These are phyloP conservation scores for Metschnikowia reukaufii DNA, from an alignment of 805 yeast species.

Conservation along the genomic window DNA sequence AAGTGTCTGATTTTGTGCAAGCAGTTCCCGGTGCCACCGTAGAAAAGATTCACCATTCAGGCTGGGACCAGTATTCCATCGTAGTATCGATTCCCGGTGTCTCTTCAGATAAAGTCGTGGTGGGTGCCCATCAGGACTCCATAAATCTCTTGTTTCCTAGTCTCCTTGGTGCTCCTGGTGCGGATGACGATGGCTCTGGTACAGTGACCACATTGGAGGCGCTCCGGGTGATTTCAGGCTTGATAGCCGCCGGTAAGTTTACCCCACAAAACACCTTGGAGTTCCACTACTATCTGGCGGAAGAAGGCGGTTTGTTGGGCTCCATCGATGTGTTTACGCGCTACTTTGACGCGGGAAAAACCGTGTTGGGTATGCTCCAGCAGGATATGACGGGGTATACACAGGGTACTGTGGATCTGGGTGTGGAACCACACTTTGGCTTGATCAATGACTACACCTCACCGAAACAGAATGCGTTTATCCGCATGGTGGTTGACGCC, in stretches of 20 bases:
- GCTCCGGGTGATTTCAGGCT: slow-evolving; percentile 56
- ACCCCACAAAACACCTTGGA: slow-evolving; percentile 73
- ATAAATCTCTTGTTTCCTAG: slow-evolving; percentile 71
- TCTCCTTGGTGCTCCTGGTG: slow-evolving; percentile 80
- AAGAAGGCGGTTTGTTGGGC: slow-evolving; percentile 89
- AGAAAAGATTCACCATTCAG: slow-evolving; percentile 55
- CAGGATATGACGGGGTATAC: slow-evolving; percentile 93
- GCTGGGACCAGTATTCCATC: slow-evolving; percentile 78
- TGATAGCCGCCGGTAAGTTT: slow-evolving; percentile 34
- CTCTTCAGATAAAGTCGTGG: slow-evolving; percentile 54
- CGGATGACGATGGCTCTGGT: slow-evolving; percentile 94
- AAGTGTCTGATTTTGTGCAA: slow-evolving; percentile 42
- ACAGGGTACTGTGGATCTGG: slow-evolving; percentile 47
- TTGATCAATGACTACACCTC: slow-evolving; percentile 71
- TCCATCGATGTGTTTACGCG: slow-evolving; percentile 71
- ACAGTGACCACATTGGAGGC: slow-evolving; percentile 77
- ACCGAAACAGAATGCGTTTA: slow-evolving; percentile 52
- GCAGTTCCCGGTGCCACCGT: slow-evolving; percentile 23
- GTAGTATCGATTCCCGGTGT: slow-evolving; percentile 63
- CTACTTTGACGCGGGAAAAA: slow-evolving; percentile 45
- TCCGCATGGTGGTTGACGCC: slow-evolving; percentile 57
- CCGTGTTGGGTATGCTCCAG: slow-evolving; percentile 82
- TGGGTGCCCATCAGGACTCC: slow-evolving; percentile 91
- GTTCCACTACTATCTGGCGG: slow-evolving; percentile 94
- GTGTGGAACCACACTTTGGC: slow-evolving; percentile 70